A percentile compares a stretch with the other conserved stretches of the same genome.
Evolutionary conservation across 805 yeast genomes (phyloP).

Genomic region (Starmerella scarabaei): DNA sequence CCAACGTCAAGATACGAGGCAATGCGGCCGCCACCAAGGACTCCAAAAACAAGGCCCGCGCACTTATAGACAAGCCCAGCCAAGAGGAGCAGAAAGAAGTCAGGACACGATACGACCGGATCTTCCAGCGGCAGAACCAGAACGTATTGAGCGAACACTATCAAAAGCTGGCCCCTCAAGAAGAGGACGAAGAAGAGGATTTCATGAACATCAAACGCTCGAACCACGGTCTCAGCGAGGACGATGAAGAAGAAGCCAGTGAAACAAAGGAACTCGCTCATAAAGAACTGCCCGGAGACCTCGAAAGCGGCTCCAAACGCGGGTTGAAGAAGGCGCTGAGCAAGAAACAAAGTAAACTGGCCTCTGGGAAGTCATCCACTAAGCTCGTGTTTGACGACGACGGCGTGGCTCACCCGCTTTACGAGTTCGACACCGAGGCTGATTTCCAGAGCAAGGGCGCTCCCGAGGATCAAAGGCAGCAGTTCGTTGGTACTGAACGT

Average conservation of each 20-base stretch:
- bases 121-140: constrained; percentile 92
- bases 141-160: constrained; percentile 84
- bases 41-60: constrained; percentile 64
- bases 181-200: constrained; percentile 40
- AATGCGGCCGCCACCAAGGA: constrained; percentile 11
- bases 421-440: constrained; percentile 81
- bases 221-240: constrained; percentile 45
- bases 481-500: constrained; percentile 54
- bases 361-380: constrained; percentile 50
- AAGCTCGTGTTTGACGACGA: constrained; percentile 87
- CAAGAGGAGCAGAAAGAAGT: constrained; percentile 36
- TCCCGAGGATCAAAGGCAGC: constrained; percentile 52
- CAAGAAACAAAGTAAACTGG: constrained; percentile 49
- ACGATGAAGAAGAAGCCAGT: background rate
- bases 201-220: constrained; percentile 69
- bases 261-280: background rate
- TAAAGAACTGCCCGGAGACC: constrained; percentile 32
- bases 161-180: constrained; percentile 38
- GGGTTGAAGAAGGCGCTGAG: constrained; percentile 76
- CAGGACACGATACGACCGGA: constrained; percentile 81
- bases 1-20: constrained; percentile 63
- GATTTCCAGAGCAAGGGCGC: constrained; percentile 64
- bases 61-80: constrained; percentile 36
- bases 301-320: constrained; percentile 63
- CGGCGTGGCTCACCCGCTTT: constrained; percentile 80